Conservation (phyloP, 148 eudicot species). For the Silene uniflora region DNA sequence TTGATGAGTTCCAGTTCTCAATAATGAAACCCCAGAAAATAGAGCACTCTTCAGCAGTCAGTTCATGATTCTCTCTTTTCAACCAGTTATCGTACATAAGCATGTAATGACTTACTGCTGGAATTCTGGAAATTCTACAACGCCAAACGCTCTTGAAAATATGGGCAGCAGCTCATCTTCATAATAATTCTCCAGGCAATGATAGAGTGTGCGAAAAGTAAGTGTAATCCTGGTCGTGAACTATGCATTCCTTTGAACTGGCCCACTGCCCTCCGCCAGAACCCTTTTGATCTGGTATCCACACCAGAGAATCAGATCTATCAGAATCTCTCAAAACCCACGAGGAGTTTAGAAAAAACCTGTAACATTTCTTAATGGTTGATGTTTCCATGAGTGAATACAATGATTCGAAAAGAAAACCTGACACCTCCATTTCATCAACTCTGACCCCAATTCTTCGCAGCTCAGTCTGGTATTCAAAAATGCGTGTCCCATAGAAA, state of each 20-base stretch:
- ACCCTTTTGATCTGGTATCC: slow-evolving; percentile 12
- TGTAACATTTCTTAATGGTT: not conserved
- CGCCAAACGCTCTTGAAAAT: slow-evolving; percentile 5
- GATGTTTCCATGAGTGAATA: slow-evolving; percentile 9
- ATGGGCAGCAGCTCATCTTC: slow-evolving; percentile 13
- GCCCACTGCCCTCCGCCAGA: slow-evolving; percentile 11
- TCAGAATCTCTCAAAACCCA: not conserved
- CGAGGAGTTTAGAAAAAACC: not conserved
- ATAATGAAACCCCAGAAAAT: slow-evolving; percentile 9
- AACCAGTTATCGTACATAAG: slow-evolving; percentile 3
- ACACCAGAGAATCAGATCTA: not conserved
- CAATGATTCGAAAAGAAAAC: slow-evolving; percentile 4
- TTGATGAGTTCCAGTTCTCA: not conserved
- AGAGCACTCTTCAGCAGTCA: slow-evolving; percentile 1
- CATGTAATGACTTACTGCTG: slow-evolving; percentile 9
- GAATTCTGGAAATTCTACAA: not conserved
- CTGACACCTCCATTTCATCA: slow-evolving; percentile 5
- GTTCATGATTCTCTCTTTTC: not conserved
- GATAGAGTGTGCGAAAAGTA: not conserved
- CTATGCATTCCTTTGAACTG: not conserved
- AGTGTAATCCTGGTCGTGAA: not conserved
- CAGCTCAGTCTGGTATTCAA: not conserved
- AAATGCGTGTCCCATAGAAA: slow-evolving; percentile 12
- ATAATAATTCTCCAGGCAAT: slow-evolving; percentile 10
- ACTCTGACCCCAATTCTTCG: slow-evolving; percentile 12